A percentile compares a stretch with the other conserved stretches of the same genome.
These are phyloP conservation scores for Metarhizium brunneum DNA, from an alignment of 2,329 filamentous ascomycete species.

Conservation along the genomic window DNA sequence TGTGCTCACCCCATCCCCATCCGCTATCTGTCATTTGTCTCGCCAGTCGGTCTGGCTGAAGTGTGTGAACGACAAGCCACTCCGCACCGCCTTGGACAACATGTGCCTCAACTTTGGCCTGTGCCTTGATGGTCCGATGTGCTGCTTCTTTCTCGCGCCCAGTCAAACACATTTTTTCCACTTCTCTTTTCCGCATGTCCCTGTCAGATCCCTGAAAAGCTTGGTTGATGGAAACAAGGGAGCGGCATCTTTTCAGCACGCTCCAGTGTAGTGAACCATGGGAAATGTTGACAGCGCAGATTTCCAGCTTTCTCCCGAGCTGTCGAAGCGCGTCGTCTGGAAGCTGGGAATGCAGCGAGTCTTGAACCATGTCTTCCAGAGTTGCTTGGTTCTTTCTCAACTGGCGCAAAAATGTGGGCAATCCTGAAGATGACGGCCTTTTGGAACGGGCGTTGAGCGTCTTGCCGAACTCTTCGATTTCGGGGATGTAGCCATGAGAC, in stretches of 20 bases:
- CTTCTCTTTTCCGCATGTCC: conserved; percentile 14
- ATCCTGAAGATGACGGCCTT: conserved; percentile 10
- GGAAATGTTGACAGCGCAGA: conserved; percentile 12
- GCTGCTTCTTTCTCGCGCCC: conserved; percentile 18
- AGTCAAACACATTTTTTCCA: conserved; percentile 13
- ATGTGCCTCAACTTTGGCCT: conserved; percentile 24
- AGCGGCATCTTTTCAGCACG: conserved; percentile 21
- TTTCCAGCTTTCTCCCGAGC: conserved; percentile 14
- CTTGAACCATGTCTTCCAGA: conserved; percentile 7
- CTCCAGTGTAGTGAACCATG: conserved; percentile 20
- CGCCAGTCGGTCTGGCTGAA: conserved; percentile 23
- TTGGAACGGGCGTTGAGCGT: conserved; percentile 6
- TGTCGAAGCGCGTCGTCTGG: conserved; percentile 7
- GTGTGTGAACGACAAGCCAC: conserved; percentile 24
- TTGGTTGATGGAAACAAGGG: conserved; percentile 21
- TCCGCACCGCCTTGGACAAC: conserved; percentile 25
- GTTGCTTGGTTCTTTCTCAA: conserved; percentile 10
- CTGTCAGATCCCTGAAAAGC: conserved; percentile 23
- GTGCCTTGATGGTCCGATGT: conserved; percentile 23
- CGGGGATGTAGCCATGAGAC: conserved; percentile 8
- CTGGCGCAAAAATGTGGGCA: conserved; percentile 11
- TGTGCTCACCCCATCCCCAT: conserved; percentile 30
- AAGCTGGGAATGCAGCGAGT: conserved; percentile 6
- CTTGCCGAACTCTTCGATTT: conserved; percentile 11
- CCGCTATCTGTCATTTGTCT: conserved; percentile 31